Percentiles rank a stretch among this genome's conserved stretches.
Conservation (phyloP, 163 green algal genomes). For the Chloromonas sp. region DNA sequence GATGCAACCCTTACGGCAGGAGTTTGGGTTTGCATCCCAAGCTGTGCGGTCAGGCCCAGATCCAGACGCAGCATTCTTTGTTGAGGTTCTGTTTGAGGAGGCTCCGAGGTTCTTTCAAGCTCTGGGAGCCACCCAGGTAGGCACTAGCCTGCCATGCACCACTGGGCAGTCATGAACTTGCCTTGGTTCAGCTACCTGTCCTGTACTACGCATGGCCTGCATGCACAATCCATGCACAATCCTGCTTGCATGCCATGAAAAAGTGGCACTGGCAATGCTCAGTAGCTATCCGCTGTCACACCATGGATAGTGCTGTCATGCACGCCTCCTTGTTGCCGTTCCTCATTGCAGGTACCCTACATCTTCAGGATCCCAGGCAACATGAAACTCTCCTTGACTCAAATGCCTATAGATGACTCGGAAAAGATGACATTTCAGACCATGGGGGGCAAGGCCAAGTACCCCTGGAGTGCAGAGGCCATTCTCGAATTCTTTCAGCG, state of each 20-base stretch:
- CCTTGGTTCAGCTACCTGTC: too few relatives aligned
- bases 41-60: not conserved
- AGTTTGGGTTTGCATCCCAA: slow-evolving; percentile 1
- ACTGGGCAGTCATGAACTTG: not conserved
- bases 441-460: not conserved
- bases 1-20: not conserved
- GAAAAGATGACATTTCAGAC: not conserved
- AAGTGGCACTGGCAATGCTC: not conserved
- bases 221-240: too few relatives aligned
- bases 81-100: slow-evolving; percentile 7
- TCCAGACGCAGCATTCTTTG: slow-evolving; percentile 6
- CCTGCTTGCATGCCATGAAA: not conserved
- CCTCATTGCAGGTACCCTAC: not conserved
- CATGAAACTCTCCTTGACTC: not conserved
- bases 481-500: not conserved
- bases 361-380: not conserved
- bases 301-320: not conserved
- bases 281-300: not conserved
- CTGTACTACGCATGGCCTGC: too few relatives aligned
- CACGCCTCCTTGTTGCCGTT: not conserved
- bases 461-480: not conserved
- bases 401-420: not conserved
- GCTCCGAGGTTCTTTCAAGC: not conserved
- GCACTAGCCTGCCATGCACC: not conserved
- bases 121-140: not conserved